Base-by-base conservation (phyloP, 164 flowering plant species). In the Stephania yunnanensis region DNA sequence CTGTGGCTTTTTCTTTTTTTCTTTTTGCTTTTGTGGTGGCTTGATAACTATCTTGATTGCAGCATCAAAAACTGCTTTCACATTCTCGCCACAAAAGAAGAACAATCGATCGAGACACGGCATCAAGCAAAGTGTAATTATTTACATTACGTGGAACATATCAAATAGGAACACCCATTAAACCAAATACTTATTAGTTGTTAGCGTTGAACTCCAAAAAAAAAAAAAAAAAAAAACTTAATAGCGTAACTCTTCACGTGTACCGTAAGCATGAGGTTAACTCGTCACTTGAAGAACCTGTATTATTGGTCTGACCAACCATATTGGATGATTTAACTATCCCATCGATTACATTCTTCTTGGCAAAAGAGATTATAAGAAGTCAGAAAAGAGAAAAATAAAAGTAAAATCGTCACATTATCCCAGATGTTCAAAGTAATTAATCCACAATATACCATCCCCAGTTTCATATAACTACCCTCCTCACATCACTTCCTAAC, bases 21-120 rank as follows among this genome's bases (percentile, higher is more conserved):
- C 92, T 81, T 88, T 91, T 71, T 82, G 92, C 75, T 86, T 92
- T 75, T 83, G 91, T 36, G 91, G 90, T 58, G 98, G 99, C 83
- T 91, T 94, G 87, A 95, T 90, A 8, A 95, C 99, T 74, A 91
- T 97, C 81, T 77, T 91, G 86, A 95, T 95, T 72, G n/a, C n/a
- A n/a, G 99, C 94, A 88, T 95, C 99, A 81, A 95, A 95, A 73
- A 93, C 97, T n/a, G 93, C 92, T 86, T 95, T 95, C 74, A 95
- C 98, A 80, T 95, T 93, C 99, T 95, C 25, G 88, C 70, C 76
- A 79, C 75, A 69, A 25, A n/a, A 69, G 77, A 6, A 64, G 69
- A 61, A 72, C 65, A 29, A 67, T 19, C 36, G 30, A 69, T 7
- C 22, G n/a, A n/a, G 29, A 45, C 46, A 77, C 25, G 0, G n/a